Conservation (phyloP, 2,329 filamentous ascomycete genomes). For the Pestalotiopsis sp. region DNA sequence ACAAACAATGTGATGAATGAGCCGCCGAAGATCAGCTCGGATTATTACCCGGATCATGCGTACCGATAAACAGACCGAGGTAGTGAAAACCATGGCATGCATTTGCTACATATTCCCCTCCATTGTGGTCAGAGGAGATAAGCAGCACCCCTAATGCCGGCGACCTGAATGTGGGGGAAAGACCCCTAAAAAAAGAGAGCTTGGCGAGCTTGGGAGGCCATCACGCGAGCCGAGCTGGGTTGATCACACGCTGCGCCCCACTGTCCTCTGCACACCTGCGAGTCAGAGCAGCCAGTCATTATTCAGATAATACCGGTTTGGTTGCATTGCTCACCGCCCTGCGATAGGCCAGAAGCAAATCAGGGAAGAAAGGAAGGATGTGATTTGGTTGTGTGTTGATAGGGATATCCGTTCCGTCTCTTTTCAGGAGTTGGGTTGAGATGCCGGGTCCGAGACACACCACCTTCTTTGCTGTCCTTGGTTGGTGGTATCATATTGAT, state of each 20-base stretch:
- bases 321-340: constrained; percentile 1
- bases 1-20: no score
- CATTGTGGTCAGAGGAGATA: neutral
- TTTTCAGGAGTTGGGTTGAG: neutral
- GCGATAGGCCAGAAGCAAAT: neutral
- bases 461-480: no score
- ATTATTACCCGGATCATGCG: no score
- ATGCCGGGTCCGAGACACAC: no score
- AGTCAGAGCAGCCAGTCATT: constrained; percentile 6
- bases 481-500: no score
- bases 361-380: neutral
- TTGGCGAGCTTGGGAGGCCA: neutral
- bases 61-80: no score
- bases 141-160: neutral
- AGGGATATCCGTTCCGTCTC: neutral
- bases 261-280: neutral
- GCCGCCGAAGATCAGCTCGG: no score
- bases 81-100: neutral
- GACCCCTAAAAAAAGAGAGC: neutral
- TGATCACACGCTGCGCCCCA: constrained; percentile 7
- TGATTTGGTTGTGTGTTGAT: neutral
- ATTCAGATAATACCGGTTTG: neutral
- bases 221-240: neutral
- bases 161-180: neutral
- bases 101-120: neutral